A percentile compares a stretch with the other conserved stretches of the same genome.
Conservation (phyloP, 1,284 basidiomycete species). For the Austroboletus rostrupii region DNA sequence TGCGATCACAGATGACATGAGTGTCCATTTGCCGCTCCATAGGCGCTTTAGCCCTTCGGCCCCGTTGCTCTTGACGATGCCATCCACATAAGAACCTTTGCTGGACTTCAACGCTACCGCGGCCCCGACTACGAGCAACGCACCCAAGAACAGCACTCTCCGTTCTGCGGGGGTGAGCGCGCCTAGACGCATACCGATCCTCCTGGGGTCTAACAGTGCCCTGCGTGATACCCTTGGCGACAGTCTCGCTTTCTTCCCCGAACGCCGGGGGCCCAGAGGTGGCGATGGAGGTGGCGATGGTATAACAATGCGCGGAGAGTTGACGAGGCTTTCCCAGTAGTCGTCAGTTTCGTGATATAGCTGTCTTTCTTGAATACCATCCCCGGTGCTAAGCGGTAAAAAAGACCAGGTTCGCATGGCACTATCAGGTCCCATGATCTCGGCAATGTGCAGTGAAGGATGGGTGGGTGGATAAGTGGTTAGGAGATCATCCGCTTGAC, state of each 20-base stretch:
- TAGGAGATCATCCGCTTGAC: conserved; percentile 42
- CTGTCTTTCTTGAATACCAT: conserved; percentile 8
- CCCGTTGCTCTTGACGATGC: conserved; percentile 13
- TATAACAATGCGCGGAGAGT: conserved; percentile 53
- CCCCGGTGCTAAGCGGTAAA: conserved; percentile 9
- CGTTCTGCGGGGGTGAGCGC: conserved; percentile 35
- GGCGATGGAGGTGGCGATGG: conserved; percentile 36
- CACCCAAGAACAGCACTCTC: conserved; percentile 54
- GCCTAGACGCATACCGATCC: conserved; percentile 21
- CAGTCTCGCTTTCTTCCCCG: conserved; percentile 14
- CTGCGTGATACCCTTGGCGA: conserved; percentile 18
- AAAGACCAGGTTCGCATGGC: conserved; percentile 35
- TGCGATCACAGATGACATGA: conserved; percentile 24
- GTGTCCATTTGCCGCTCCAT: conserved; percentile 24
- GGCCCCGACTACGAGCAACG: conserved; percentile 61
- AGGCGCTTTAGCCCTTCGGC: conserved; percentile 24
- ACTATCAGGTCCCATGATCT: conserved; percentile 69
- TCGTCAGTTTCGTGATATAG: conserved; percentile 36
- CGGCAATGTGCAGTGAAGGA: conserved; percentile 45
- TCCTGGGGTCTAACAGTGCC: conserved; percentile 25
- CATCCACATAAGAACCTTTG: conserved; percentile 15
- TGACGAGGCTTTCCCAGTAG: conserved; percentile 61
- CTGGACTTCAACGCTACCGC: conserved; percentile 50
- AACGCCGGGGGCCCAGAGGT: not conserved
- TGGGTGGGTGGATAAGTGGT: conserved; percentile 42